Conservation (phyloP, 208 protist species). For the Leishmania tarentolae region DNA sequence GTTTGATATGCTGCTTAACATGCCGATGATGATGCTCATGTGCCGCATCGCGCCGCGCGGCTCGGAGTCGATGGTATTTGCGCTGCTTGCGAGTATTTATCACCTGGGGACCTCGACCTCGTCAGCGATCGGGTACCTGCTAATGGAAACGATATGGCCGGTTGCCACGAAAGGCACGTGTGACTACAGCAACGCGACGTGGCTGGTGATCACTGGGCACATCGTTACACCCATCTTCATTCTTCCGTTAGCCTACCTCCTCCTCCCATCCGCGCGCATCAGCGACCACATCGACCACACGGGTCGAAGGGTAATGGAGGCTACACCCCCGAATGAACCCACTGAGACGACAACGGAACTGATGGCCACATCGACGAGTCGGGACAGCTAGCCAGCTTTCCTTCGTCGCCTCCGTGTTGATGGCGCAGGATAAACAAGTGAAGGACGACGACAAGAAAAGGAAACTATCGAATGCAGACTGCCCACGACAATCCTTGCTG, state of each 20-base stretch:
- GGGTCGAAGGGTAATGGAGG: slow-evolving; percentile 37
- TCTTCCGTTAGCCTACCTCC: slow-evolving; percentile 49
- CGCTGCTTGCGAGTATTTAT: slow-evolving; percentile 72
- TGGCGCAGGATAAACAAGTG: not conserved
- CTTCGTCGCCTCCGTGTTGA: not conserved
- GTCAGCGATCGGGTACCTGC: slow-evolving; percentile 40
- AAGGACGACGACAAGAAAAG: too few relatives aligned
- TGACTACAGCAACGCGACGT: slow-evolving; percentile 51
- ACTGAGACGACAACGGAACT: not conserved
- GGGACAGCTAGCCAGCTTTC: not conserved
- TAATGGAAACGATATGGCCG: slow-evolving; percentile 62
- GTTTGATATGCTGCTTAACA: slow-evolving; percentile 65
- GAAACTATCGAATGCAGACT: not conserved
- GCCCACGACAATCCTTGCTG: not conserved
- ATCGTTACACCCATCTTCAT: slow-evolving; percentile 17
- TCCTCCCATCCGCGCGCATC: slow-evolving; percentile 65
- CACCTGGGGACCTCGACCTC: slow-evolving; percentile 60
- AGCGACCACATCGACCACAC: slow-evolving; percentile 54
- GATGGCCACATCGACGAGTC: not conserved
- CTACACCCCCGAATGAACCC: not conserved
- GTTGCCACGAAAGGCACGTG: slow-evolving; percentile 48
- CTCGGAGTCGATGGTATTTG: slow-evolving; percentile 77
- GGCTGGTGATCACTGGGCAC: slow-evolving; percentile 28
- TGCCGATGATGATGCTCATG: slow-evolving; percentile 78
- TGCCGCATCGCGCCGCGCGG: slow-evolving; percentile 84